Evolutionary conservation across 257 asterid genomes (phyloP).

Genomic region (Solanum piurae): DNA sequence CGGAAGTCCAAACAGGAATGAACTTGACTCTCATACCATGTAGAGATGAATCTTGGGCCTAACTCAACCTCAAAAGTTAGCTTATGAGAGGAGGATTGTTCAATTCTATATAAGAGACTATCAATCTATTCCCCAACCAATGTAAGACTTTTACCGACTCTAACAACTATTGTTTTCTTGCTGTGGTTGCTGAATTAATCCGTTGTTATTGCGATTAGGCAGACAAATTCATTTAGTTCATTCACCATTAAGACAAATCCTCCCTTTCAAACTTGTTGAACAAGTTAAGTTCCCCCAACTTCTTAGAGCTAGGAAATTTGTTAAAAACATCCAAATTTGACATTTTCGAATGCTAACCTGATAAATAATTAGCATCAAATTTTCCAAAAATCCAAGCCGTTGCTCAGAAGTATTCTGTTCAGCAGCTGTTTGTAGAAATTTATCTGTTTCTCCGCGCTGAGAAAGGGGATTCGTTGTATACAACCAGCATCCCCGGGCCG

Average conservation of each 20-base stretch:
- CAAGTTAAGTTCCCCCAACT: background rate
- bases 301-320: background rate
- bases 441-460: slow-evolving; percentile 23
- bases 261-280: background rate
- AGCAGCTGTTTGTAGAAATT: slow-evolving; percentile 18
- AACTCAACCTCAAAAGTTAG: background rate
- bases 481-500: slow-evolving; percentile 48
- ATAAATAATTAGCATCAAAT: slow-evolving; percentile 38
- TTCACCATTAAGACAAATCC: background rate
- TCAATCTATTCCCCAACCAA: background rate
- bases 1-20: background rate
- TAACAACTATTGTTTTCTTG: background rate
- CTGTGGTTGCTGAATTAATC: background rate
- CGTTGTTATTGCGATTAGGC: background rate
- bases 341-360: slow-evolving; percentile 24
- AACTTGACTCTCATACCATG: no score
- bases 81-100: background rate
- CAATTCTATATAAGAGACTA: background rate
- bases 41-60: background rate
- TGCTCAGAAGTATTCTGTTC: slow-evolving; percentile 20
- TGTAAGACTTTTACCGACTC: background rate
- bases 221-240: background rate
- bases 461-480: slow-evolving; percentile 7
- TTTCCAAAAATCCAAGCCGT: slow-evolving; percentile 34
- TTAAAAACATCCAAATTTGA: background rate